phyloP scores from a whole-genome alignment of 1,139 yeast genomes.

The Saccharomycopsis hybrid region DNA sequence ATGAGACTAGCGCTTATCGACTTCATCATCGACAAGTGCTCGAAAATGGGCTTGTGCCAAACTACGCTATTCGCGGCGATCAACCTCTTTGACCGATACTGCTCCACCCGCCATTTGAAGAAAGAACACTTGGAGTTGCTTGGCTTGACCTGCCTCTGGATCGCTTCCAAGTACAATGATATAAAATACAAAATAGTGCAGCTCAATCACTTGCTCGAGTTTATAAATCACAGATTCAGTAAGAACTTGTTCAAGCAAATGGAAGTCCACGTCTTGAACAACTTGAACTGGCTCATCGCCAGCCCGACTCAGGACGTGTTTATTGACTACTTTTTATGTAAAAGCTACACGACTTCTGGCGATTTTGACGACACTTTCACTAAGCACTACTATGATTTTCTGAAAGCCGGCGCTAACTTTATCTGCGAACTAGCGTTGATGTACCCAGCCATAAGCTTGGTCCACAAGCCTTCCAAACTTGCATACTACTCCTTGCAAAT shows the following conservation, averaged over 20 bases:
- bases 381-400: constrained; percentile 10
- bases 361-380: background rate
- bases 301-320: constrained; percentile 17
- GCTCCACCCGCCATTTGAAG: constrained; percentile 24
- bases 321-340: constrained; percentile 18
- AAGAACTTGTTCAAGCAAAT: constrained; percentile 14
- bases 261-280: constrained; percentile 19
- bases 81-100: constrained; percentile 18
- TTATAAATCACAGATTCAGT: constrained; percentile 6
- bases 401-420: constrained; percentile 16
- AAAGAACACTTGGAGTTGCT: constrained; percentile 51
- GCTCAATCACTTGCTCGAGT: constrained; percentile 10
- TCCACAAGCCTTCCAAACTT: constrained; percentile 11
- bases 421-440: constrained; percentile 14
- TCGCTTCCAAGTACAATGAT: constrained; percentile 66
- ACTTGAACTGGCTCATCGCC: constrained; percentile 14
- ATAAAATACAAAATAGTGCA: constrained; percentile 49
- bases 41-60: constrained; percentile 1
- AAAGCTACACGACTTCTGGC: constrained; percentile 3
- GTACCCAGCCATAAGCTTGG: constrained; percentile 13
- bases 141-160: constrained; percentile 70
- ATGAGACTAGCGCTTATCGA: constrained; percentile 14
- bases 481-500: constrained; percentile 6
- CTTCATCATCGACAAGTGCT: constrained; percentile 8
- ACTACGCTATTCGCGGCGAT: constrained; percentile 11